Evolutionary conservation across 2,329 filamentous ascomycete species (phyloP), one percentile per base, ranked within the genome.

Genomic region (Alternaria angustiovoidea): DNA sequence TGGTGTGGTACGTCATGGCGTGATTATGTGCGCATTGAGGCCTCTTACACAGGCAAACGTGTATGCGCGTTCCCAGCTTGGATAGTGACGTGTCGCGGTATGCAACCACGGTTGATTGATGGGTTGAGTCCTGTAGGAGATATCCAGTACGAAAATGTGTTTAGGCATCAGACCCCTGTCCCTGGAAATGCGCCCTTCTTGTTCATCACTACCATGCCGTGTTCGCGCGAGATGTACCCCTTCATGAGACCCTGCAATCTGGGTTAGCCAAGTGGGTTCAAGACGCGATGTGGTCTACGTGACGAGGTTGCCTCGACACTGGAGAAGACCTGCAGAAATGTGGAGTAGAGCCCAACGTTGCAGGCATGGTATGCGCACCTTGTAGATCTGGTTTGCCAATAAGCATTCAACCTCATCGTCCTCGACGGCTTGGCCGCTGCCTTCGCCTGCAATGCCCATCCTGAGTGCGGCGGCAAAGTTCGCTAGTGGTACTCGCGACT

Each of bases 331-430:
- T 36, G 24, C 22, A 43, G 46, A 24, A 16, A 20, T 41, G 38
- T 11, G 38, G 38, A 41, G 5, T 41, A 42, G 20, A 36, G 49
- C 43, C 51, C 51, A 32, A 44, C 14, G 24, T 28, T 36, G 53
- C 42, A 36, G 43, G 1, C 51, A 49, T 30, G 52, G 46, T 44
- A 24, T 18, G 80, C 83, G 62, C 80, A 96, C 94, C 88, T 98
- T 99, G 84, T 98, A 99, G 63, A 99, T 97, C 87, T 97, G 92
- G 76, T 97, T 98, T 28, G 95, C 93, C 72, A 99, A 76, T 70
- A 97, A 81, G 78, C 95, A 99, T 79, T 99, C 96, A 4, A 98
- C 94, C 79, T 99, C 95, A 75, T 99, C 96, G 32, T 87, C 85
- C 70, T 97, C 95, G 34, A 96, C 83, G 34, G 84, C 81, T 74